These are phyloP conservation scores for Teunomyces cretensis DNA, from an alignment of 805 yeast species.

Conservation along the genomic window DNA sequence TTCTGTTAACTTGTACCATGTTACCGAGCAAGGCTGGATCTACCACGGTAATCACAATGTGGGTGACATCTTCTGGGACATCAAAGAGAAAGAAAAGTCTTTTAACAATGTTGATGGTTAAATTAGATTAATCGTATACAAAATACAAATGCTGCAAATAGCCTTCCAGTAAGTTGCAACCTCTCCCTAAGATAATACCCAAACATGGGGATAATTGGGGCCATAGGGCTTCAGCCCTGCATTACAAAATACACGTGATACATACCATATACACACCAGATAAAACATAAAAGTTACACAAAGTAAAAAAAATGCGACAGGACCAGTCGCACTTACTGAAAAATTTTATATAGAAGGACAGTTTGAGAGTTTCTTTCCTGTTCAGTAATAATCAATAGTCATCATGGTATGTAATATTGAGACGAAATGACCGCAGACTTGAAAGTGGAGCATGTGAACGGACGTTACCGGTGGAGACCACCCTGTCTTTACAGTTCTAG, in stretches of 20 bases:
- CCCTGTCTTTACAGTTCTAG: not conserved
- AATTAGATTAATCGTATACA: conserved; percentile 1
- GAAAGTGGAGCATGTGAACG: not conserved
- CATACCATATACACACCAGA: not conserved
- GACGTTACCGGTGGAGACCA: not conserved
- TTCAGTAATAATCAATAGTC: conserved; percentile 15
- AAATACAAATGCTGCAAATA: not conserved
- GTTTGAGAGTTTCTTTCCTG: conserved; percentile 8
- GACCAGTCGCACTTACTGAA: conserved; percentile 11
- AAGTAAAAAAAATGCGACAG: not conserved
- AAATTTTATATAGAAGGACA: conserved; percentile 12
- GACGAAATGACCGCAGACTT: not conserved
- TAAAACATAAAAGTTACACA: not conserved
- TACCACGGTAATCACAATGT: conserved; percentile 95
- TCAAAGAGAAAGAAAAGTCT: conserved; percentile 83
- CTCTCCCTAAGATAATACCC: not conserved
- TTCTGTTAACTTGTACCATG: conserved; percentile 88
- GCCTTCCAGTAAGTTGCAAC: too few species aligned
- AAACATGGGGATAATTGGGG: not conserved
- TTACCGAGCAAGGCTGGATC: conserved; percentile 91
- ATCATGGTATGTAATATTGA: conserved; percentile 19
- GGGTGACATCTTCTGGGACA: conserved; percentile 87
- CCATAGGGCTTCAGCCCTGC: conserved; percentile 10
- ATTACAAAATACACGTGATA: conserved; percentile 3
- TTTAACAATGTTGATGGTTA: conserved; percentile 74